Percentiles rank a stretch among this genome's conserved stretches.
phyloP scores from a whole-genome alignment of 306 rosid genomes.

The Purshia tridentata region DNA sequence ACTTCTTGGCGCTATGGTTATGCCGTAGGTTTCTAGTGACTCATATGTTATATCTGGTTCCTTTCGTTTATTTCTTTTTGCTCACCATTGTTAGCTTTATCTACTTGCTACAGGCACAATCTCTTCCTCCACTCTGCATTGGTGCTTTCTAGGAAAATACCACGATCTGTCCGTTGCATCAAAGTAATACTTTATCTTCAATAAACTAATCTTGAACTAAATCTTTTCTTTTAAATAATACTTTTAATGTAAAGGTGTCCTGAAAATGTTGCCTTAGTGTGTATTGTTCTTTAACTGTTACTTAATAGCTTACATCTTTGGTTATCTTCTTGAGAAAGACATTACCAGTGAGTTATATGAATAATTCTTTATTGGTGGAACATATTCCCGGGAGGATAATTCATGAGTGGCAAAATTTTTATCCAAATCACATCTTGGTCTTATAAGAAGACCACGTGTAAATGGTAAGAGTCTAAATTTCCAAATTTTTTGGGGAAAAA shows the following conservation, averaged over 20 bases:
- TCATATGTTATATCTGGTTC: conserved; percentile 10
- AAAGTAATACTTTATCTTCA: conserved; percentile 47
- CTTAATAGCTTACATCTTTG: not conserved
- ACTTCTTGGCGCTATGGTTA: conserved; percentile 99
- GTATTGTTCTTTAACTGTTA: not conserved
- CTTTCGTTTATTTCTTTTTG: conserved; percentile 12
- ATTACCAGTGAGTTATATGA: not conserved
- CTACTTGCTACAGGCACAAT: conserved; percentile 68
- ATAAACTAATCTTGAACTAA: conserved; percentile 10
- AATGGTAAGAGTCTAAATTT: too few relatives aligned
- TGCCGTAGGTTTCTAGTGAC: conserved; percentile 72
- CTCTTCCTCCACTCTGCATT: conserved; percentile 97
- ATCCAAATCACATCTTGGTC: too few relatives aligned
- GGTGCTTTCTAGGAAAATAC: conserved; percentile 94
- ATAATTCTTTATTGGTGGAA: not conserved
- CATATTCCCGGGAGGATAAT: not conserved
- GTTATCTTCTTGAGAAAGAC: not conserved
- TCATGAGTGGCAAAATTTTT: not conserved
- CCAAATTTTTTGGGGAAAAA: too few relatives aligned
- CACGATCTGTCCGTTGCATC: conserved; percentile 77
- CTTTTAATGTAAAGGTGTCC: not conserved
- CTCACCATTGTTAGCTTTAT: conserved; percentile 22
- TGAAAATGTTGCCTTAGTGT: not conserved
- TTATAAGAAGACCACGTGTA: too few relatives aligned
- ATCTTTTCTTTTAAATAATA: not conserved